phyloP scores from a whole-genome alignment of 208 protist species.

The Trypanosoma boissoni region DNA sequence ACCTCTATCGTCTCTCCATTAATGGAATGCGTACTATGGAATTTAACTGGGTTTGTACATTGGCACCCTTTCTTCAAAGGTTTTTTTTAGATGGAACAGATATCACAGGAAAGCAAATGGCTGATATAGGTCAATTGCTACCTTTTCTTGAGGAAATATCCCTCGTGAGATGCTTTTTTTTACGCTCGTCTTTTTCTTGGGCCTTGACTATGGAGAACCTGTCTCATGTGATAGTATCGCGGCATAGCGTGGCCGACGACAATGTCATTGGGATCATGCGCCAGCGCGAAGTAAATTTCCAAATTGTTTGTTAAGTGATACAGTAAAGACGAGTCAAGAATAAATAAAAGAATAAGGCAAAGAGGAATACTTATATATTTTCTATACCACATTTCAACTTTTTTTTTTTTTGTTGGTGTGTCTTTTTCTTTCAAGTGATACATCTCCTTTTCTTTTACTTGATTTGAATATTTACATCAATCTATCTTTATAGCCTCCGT shows the following conservation, averaged over 20 bases:
- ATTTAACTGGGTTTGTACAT: slow-evolving; percentile 36
- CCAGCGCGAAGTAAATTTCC: slow-evolving; percentile 1
- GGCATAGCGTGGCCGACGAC: slow-evolving; percentile 4
- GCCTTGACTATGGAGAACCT: slow-evolving; percentile 25
- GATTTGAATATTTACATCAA: slow-evolving; percentile 1
- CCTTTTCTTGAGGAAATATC: slow-evolving; percentile 31
- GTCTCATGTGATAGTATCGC: slow-evolving; percentile 8
- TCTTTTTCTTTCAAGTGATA: neutral
- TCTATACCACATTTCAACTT: neutral
- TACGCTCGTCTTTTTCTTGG: slow-evolving; percentile 37
- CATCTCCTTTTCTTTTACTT: slow-evolving; percentile 3
- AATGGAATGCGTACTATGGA: neutral
- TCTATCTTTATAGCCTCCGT: slow-evolving; percentile 7
- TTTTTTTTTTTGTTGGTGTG: slow-evolving; percentile 4
- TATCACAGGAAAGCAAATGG: slow-evolving; percentile 37
- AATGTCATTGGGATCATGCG: slow-evolving; percentile 8
- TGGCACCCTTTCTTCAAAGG: slow-evolving; percentile 24
- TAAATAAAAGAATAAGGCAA: too few species aligned
- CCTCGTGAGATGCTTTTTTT: slow-evolving; percentile 28
- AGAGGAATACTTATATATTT: too few species aligned
- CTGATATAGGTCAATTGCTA: slow-evolving; percentile 16
- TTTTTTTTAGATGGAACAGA: slow-evolving; percentile 40
- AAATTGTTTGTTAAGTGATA: too few species aligned
- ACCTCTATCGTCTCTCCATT: slow-evolving; percentile 21
- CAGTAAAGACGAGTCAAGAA: too few species aligned